Percentiles rank a stretch among this genome's conserved stretches.
phyloP scores from a whole-genome alignment of 164 flowering plant species.

The Pachysandra terminalis region DNA sequence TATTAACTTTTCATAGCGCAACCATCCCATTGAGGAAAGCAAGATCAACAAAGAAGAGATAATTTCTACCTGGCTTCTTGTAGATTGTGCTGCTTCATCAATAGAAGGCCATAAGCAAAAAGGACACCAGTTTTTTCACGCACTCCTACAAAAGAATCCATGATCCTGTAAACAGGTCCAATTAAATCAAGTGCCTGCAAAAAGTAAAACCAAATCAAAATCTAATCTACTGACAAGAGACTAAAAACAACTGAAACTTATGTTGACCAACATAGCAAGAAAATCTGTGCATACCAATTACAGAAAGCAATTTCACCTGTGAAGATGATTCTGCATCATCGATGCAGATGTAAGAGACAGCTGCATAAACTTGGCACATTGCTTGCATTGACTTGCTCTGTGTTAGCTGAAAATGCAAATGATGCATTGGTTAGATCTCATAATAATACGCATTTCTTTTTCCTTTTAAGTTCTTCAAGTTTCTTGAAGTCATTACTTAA shows the following conservation, averaged over 20 bases:
- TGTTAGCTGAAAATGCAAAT: slow-evolving; percentile 44
- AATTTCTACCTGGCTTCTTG: slow-evolving; percentile 82
- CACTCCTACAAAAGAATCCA: slow-evolving; percentile 89
- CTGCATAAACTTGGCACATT: slow-evolving; percentile 90
- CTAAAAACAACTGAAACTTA: background rate
- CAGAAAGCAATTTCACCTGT: slow-evolving; percentile 38
- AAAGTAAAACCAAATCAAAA: background rate
- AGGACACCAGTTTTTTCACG: slow-evolving; percentile 82
- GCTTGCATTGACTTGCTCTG: slow-evolving; percentile 83
- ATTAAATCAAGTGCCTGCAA: slow-evolving; percentile 88
- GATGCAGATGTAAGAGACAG: slow-evolving; percentile 82
- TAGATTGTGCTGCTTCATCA: slow-evolving; percentile 86
- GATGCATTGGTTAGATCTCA: background rate
- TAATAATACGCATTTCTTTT: background rate
- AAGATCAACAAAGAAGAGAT: background rate
- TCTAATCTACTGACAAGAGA: background rate
- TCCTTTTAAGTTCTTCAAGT: background rate
- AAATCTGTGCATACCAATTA: background rate
- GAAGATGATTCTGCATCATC: slow-evolving; percentile 94
- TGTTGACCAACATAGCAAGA: background rate
- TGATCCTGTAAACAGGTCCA: slow-evolving; percentile 72
- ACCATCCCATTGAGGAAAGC: background rate
- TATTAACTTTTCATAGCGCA: background rate
- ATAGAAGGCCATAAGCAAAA: slow-evolving; percentile 82
- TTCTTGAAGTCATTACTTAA: background rate